Evolutionary conservation across 2,329 filamentous ascomycete genomes (phyloP).

Genomic region (Phaeosphaeria sp.): DNA sequence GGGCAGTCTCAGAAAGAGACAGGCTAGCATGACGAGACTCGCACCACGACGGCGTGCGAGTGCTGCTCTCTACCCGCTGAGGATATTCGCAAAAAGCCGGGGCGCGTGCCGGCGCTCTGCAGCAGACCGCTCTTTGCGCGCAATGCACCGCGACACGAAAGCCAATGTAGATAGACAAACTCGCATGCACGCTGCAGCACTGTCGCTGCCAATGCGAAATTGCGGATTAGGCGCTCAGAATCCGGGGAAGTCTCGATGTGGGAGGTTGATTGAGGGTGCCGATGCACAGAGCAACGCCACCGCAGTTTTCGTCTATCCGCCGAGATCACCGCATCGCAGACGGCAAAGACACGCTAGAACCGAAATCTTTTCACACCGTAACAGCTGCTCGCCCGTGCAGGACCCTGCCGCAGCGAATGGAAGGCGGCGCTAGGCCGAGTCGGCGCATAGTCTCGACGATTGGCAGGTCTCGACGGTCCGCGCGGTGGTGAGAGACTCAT

Average conservation of each 20-base stretch:
- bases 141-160: neutral
- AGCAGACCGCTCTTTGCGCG: conserved; percentile 28
- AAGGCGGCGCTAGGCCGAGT: conserved; percentile 23
- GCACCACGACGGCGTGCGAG: conserved; percentile 35
- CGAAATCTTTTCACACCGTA: conserved; percentile 38
- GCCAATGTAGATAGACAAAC: neutral
- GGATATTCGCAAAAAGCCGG: conserved; percentile 10
- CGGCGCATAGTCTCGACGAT: conserved; percentile 26
- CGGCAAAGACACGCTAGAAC: conserved; percentile 20
- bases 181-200: neutral
- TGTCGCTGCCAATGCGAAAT: conserved; percentile 1
- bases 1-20: neutral
- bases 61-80: neutral
- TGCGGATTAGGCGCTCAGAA: conserved; percentile 16
- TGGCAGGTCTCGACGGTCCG: conserved; percentile 29
- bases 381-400: conserved; percentile 19
- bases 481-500: conserved; percentile 15
- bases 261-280: conserved; percentile 13
- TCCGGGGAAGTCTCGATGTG: conserved; percentile 29
- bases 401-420: conserved; percentile 28
- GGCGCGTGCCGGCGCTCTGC: neutral
- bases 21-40: conserved; percentile 26
- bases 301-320: conserved; percentile 21
- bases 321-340: conserved; percentile 27
- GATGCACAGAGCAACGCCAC: conserved; percentile 29